These are phyloP conservation scores for Arthromyces matolae DNA, from an alignment of 768 basidiomycete species.

Conservation along the genomic window DNA sequence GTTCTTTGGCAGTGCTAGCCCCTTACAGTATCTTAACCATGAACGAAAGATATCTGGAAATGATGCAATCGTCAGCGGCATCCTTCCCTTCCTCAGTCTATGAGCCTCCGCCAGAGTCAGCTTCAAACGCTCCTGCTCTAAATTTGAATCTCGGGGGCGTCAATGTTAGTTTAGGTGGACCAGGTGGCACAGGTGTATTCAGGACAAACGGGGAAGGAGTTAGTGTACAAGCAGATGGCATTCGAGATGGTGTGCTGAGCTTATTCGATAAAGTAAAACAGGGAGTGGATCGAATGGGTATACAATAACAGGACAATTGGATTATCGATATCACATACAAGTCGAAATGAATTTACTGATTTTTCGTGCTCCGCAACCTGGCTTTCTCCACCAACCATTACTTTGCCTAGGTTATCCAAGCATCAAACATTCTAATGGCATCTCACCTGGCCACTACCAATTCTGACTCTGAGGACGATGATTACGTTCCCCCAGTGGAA, in stretches of 20 bases:
- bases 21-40: conserved; percentile 9
- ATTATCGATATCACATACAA: conserved; percentile 2
- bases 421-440: no score
- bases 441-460: conserved; percentile 14
- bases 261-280: conserved; percentile 88
- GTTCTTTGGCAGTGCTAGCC: conserved; percentile 16
- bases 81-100: conserved; percentile 63
- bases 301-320: conserved; percentile 30
- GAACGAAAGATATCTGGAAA: conserved; percentile 71
- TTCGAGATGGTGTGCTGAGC: conserved; percentile 84
- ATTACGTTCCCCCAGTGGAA: conserved; percentile 59
- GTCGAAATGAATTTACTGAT: no score
- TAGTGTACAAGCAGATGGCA: conserved; percentile 79
- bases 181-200: conserved; percentile 80
- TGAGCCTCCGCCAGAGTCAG: conserved; percentile 73
- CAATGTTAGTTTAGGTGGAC: conserved; percentile 90
- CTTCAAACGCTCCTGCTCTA: conserved; percentile 69
- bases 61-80: conserved; percentile 72
- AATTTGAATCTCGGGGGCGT: conserved; percentile 92
- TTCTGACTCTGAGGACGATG: conserved; percentile 68
- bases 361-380: no score
- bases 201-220: conserved; percentile 72
- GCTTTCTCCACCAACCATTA: no score
- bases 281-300: conserved; percentile 65
- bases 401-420: no score